Percentiles rank a stretch among this genome's conserved stretches.
These are phyloP conservation scores for Didymella lethalis DNA, from an alignment of 2,329 filamentous ascomycete genomes.

Conservation along the genomic window DNA sequence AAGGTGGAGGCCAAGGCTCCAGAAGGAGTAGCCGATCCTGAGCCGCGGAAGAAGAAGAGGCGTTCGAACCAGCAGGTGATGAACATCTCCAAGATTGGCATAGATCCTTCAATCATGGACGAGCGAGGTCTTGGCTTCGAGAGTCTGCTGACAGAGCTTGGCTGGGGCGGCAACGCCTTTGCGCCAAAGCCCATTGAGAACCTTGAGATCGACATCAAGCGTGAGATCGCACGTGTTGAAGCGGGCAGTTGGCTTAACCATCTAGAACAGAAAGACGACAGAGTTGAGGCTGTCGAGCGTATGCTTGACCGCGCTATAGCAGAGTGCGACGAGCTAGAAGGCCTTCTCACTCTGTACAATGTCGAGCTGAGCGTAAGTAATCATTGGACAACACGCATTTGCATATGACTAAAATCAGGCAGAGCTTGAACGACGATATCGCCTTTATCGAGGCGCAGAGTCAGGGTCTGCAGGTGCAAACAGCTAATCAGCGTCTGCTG, in stretches of 20 bases:
- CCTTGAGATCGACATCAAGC: conserved; percentile 81
- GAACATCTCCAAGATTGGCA: conserved; percentile 78
- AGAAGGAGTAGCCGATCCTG: conserved; percentile 42
- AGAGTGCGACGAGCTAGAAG: conserved; percentile 96
- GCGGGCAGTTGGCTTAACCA: conserved; percentile 91
- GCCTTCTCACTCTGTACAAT: conserved; percentile 89
- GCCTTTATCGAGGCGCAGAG: conserved; percentile 97
- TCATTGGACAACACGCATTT: no score
- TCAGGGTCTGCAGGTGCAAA: conserved; percentile 95
- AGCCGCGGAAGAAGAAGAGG: conserved; percentile 66
- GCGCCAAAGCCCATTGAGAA: conserved; percentile 78
- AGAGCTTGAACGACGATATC: conserved; percentile 95
- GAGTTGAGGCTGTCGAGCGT: conserved; percentile 83
- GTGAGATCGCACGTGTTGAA: conserved; percentile 88
- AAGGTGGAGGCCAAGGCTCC: conserved; percentile 24
- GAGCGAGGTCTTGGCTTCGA: conserved; percentile 82
- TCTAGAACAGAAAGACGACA: conserved; percentile 83
- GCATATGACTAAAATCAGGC: conserved; percentile 33
- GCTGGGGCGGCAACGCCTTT: conserved; percentile 83
- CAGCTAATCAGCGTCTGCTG: conserved; percentile 93
- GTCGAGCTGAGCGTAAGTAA: conserved; percentile 85
- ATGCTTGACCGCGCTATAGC: conserved; percentile 89
- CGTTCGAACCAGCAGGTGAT: conserved; percentile 77
- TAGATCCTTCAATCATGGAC: conserved; percentile 79
- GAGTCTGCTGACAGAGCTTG: conserved; percentile 82